phyloP scores from a whole-genome alignment of 2,329 filamentous ascomycete genomes.

The Trichophyton rubrum region DNA sequence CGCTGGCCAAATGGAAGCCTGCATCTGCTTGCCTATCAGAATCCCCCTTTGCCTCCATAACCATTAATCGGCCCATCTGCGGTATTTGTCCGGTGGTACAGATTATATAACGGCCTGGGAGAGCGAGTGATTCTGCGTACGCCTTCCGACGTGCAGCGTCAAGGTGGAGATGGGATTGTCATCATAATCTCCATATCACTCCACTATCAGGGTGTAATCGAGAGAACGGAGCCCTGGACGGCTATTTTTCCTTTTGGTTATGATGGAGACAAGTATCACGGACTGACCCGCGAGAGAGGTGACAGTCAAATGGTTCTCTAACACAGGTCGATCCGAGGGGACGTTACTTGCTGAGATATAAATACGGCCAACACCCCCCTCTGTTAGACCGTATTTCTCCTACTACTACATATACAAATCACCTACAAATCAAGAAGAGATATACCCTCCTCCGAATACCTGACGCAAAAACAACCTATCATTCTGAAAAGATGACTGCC shows the following conservation, averaged over 20 bases:
- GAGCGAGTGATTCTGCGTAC: not conserved
- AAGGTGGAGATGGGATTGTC: constrained; percentile 1
- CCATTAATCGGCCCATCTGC: not conserved
- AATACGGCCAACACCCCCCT: not conserved
- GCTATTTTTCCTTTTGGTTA: not conserved
- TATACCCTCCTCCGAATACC: not conserved
- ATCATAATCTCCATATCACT: not conserved
- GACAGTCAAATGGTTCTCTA: not conserved
- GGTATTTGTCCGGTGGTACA: not conserved
- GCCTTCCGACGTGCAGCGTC: not conserved
- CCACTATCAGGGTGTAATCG: not conserved
- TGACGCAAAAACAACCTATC: not conserved
- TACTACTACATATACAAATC: not conserved
- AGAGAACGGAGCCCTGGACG: not conserved
- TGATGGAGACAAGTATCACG: not conserved
- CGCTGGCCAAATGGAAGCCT: not conserved
- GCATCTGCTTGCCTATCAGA: not conserved
- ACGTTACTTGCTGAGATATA: not conserved
- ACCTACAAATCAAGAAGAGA: not conserved
- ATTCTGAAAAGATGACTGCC: constrained; percentile 3
- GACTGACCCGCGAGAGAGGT: not conserved
- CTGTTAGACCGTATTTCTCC: not conserved
- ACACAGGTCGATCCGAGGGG: not conserved
- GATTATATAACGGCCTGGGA: not conserved
- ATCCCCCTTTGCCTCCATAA: not conserved